Percentiles rank a stretch among this genome's conserved stretches.
phyloP scores from a whole-genome alignment of 1,284 basidiomycete species.

The Xerocomus nothofagi region DNA sequence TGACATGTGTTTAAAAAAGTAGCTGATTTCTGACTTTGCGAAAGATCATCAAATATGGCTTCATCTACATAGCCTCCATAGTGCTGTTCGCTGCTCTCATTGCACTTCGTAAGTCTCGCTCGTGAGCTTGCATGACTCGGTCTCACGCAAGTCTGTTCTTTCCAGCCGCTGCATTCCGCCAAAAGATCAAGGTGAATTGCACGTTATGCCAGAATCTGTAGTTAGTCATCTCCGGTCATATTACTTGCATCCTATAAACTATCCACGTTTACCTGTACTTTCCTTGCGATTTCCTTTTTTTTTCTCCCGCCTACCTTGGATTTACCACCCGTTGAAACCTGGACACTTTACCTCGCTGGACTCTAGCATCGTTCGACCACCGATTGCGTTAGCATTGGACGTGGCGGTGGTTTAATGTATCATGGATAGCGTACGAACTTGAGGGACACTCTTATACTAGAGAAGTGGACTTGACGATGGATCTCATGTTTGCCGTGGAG shows the following conservation, averaged over 20 bases:
- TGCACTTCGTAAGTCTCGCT: slow-evolving; percentile 62
- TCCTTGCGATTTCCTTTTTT: slow-evolving; percentile 1
- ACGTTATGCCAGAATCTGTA: slow-evolving; percentile 68
- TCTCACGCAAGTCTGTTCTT: not conserved
- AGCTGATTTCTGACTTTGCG: slow-evolving; percentile 6
- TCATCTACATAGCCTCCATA: slow-evolving; percentile 74
- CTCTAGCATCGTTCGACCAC: slow-evolving; percentile 15
- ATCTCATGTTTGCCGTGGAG: too few species aligned
- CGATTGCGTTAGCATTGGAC: slow-evolving; percentile 16
- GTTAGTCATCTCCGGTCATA: slow-evolving; percentile 34
- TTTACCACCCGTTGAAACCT: slow-evolving; percentile 3
- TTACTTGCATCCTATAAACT: slow-evolving; percentile 31
- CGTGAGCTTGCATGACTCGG: not conserved
- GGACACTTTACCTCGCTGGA: slow-evolving; percentile 24
- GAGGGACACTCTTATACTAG: slow-evolving; percentile 17
- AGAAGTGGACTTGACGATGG: too few species aligned
- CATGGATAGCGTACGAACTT: slow-evolving; percentile 27
- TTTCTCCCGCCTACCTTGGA: not conserved
- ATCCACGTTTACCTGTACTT: slow-evolving; percentile 33
- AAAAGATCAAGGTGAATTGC: slow-evolving; percentile 59
- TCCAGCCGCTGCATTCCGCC: slow-evolving; percentile 63
- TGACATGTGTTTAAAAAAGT: slow-evolving; percentile 9
- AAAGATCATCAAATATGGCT: slow-evolving; percentile 74
- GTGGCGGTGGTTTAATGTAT: slow-evolving; percentile 23
- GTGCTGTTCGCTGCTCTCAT: slow-evolving; percentile 77